Evolutionary conservation across 2,329 filamentous ascomycete genomes (phyloP).

Genomic region (Amesomyces nigricolor): DNA sequence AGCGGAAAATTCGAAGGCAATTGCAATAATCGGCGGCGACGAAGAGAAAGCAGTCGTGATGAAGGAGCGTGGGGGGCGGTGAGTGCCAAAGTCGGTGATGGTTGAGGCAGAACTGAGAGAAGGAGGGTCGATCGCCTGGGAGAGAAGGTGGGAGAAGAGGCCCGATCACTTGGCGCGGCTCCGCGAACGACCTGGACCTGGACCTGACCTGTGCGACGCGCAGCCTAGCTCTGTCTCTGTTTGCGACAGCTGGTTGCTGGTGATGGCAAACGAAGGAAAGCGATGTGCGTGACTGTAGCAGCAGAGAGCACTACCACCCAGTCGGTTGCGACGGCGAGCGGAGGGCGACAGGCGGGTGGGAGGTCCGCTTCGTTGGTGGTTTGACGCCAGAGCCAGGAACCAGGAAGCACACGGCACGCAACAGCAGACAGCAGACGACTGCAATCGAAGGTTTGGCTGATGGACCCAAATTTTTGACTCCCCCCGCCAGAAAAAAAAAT

Average conservation of each 20-base stretch:
- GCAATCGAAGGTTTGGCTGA: conserved; percentile 8
- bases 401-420: conserved; percentile 13
- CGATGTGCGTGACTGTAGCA: background rate
- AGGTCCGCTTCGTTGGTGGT: conserved; percentile 10
- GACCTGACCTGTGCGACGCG: conserved; percentile 19
- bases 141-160: conserved; percentile 7
- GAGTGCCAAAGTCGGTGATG: background rate
- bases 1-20: background rate
- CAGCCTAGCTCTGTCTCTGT: conserved; percentile 19
- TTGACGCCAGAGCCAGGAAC: conserved; percentile 8
- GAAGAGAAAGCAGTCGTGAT: background rate
- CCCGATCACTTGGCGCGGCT: conserved; percentile 21
- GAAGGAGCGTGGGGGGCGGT: background rate
- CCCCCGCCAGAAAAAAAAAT: conserved; percentile 25
- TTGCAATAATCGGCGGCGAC: background rate
- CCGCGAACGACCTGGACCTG: background rate
- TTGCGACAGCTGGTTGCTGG: conserved; percentile 5
- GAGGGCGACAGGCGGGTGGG: conserved; percentile 7
- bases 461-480: conserved; percentile 27
- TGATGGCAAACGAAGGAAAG: conserved; percentile 10
- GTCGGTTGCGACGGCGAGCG: conserved; percentile 12
- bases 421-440: background rate
- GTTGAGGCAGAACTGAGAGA: background rate
- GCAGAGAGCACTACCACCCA: conserved; percentile 5
- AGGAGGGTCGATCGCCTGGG: background rate